These are phyloP conservation scores for Adenanthera pavonina DNA, from an alignment of 306 rosid species.

Conservation along the genomic window DNA sequence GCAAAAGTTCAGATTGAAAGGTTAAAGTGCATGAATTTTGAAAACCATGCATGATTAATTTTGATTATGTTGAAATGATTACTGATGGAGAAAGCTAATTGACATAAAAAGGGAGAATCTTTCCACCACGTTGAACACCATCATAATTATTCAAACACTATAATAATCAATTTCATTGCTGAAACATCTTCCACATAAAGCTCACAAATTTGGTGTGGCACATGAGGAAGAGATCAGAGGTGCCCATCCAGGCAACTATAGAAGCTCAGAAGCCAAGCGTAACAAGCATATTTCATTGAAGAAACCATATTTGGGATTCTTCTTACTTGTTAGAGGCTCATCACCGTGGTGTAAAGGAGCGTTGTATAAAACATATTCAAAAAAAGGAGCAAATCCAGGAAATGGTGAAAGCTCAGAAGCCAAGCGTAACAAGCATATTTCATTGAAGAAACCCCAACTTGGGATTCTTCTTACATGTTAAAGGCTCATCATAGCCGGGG, in stretches of 20 bases:
- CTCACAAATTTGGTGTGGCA: not conserved
- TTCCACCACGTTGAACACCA: not conserved
- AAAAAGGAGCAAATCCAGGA: not conserved
- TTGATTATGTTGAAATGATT: not conserved
- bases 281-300: conserved; percentile 56
- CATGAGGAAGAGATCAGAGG: not conserved
- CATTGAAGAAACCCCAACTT: conserved; percentile 46
- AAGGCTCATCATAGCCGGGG: conserved; percentile 57
- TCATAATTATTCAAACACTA: not conserved
- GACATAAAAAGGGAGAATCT: not conserved
- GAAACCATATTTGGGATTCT: conserved; percentile 35
- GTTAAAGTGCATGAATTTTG: not conserved
- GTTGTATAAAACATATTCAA: not conserved
- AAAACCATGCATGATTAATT: not conserved
- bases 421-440: conserved; percentile 63
- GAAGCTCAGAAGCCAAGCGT: conserved; percentile 75
- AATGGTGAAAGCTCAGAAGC: conserved; percentile 61
- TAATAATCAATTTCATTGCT: not conserved
- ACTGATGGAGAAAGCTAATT: not conserved
- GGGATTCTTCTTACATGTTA: conserved; percentile 48
- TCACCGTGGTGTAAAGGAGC: conserved; percentile 41
- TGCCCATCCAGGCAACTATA: not conserved
- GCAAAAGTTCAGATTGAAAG: not conserved
- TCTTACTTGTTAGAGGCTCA: conserved; percentile 58
- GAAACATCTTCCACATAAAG: not conserved